Evolutionary conservation across 2,329 filamentous ascomycete genomes (phyloP).

Genomic region (Eutypella sp.): DNA sequence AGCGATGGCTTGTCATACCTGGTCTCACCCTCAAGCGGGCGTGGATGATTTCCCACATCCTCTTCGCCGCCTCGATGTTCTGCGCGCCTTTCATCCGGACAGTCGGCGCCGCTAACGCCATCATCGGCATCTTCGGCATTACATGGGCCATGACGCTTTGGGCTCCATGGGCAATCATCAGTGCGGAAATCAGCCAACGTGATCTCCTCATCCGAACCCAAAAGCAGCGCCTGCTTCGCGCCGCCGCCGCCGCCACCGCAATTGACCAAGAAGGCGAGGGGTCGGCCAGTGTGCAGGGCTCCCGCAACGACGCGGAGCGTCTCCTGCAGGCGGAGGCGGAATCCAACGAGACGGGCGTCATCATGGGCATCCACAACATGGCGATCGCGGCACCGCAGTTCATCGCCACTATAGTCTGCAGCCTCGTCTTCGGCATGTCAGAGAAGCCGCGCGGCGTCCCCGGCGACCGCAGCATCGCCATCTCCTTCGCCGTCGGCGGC

Average conservation of each 20-base stretch:
- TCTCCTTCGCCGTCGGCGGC: slow-evolving; percentile 81
- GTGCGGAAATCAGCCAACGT: slow-evolving; percentile 80
- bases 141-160: slow-evolving; percentile 91
- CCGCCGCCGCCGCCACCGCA: too few species aligned
- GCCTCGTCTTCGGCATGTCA: slow-evolving; percentile 74
- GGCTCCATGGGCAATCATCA: slow-evolving; percentile 94
- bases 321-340: slow-evolving; percentile 47
- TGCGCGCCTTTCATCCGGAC: slow-evolving; percentile 73
- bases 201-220: slow-evolving; percentile 53
- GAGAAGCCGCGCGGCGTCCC: slow-evolving; percentile 83
- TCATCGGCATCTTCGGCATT: slow-evolving; percentile 79
- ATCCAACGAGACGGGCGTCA: slow-evolving; percentile 77
- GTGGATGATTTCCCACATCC: slow-evolving; percentile 80
- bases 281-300: slow-evolving; percentile 15
- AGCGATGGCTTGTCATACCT: slow-evolving; percentile 67
- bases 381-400: slow-evolving; percentile 89
- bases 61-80: slow-evolving; percentile 79
- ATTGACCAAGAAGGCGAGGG: slow-evolving; percentile 12
- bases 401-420: slow-evolving; percentile 78
- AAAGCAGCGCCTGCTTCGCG: slow-evolving; percentile 28
- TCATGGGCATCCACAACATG: slow-evolving; percentile 94
- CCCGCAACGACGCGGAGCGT: slow-evolving; percentile 26
- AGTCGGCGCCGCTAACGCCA: slow-evolving; percentile 65
- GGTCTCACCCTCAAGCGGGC: slow-evolving; percentile 81
- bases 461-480: slow-evolving; percentile 81